Conservation (phyloP, 345 rosid genomes). For the Hibiscus syriacus region DNA sequence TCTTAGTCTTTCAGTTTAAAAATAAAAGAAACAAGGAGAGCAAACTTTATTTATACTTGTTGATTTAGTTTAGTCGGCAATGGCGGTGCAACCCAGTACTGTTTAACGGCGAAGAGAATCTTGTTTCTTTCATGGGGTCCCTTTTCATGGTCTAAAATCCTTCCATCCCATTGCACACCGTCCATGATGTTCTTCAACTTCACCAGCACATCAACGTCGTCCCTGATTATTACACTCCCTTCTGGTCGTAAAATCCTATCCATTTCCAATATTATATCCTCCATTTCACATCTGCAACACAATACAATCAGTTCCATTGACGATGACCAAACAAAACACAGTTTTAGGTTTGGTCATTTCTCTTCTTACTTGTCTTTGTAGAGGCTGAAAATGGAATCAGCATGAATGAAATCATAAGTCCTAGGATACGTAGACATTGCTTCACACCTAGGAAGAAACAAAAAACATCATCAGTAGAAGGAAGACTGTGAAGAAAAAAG, state of each 20-base stretch:
- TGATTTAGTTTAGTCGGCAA: constrained; percentile 1
- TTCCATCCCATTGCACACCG: constrained; percentile 71
- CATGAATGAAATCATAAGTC: constrained; percentile 87
- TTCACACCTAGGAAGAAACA: constrained; percentile 17
- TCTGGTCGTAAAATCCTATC: constrained; percentile 83
- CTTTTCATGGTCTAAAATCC: constrained; percentile 71
- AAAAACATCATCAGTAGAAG: neutral
- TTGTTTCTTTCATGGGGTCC: constrained; percentile 72
- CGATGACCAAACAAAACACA: neutral
- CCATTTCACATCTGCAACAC: constrained; percentile 59
- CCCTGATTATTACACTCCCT: constrained; percentile 75
- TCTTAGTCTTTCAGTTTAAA: too few species aligned
- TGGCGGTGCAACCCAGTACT: constrained; percentile 61
- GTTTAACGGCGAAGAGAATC: constrained; percentile 69
- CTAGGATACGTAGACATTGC: constrained; percentile 99
- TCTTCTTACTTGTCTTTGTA: constrained; percentile 42
- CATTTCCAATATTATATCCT: constrained; percentile 71
- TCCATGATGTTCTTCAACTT: constrained; percentile 52
- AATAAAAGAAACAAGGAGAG: neutral
- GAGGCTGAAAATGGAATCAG: constrained; percentile 63
- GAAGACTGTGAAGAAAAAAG: neutral
- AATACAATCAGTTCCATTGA: neutral
- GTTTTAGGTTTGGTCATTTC: neutral
- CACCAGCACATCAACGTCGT: constrained; percentile 69
- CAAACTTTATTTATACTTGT: neutral